A percentile compares a stretch with the other conserved stretches of the same genome.
Evolutionary conservation across 148 eudicot genomes (phyloP).

Genomic region (Chenopodium quinoa): DNA sequence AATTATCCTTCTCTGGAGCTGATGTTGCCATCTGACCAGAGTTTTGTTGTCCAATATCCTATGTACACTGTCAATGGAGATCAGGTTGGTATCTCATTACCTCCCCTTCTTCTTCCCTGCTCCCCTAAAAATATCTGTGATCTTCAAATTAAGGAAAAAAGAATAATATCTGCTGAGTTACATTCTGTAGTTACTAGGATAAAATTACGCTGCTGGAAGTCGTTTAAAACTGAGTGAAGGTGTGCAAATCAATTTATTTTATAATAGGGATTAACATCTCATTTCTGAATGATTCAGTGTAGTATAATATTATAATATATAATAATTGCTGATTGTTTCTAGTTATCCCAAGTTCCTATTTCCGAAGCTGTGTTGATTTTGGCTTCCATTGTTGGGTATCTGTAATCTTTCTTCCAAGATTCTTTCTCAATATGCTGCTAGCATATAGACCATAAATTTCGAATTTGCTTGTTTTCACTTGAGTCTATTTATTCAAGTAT

Average conservation of each 20-base stretch:
- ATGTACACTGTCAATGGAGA: constrained; percentile 40
- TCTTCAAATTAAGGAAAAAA: neutral
- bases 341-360: neutral
- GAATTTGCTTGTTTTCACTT: neutral
- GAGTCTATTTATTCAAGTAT: too few species aligned
- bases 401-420: neutral
- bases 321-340: neutral
- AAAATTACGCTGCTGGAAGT: neutral
- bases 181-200: neutral
- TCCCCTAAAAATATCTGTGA: neutral
- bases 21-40: constrained; percentile 55
- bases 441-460: neutral
- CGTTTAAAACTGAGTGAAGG: neutral
- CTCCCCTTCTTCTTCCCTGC: neutral
- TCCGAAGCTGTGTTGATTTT: neutral
- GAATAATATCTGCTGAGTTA: neutral
- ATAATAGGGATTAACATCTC: neutral
- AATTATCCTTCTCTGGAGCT: constrained; percentile 57
- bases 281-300: neutral
- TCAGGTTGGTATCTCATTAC: constrained; percentile 48
- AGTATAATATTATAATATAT: neutral
- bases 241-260: neutral
- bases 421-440: neutral
- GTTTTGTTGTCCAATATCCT: constrained; percentile 62
- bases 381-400: neutral